These are phyloP conservation scores for Lipomyces orientalis DNA, from an alignment of 805 yeast species.

Conservation along the genomic window DNA sequence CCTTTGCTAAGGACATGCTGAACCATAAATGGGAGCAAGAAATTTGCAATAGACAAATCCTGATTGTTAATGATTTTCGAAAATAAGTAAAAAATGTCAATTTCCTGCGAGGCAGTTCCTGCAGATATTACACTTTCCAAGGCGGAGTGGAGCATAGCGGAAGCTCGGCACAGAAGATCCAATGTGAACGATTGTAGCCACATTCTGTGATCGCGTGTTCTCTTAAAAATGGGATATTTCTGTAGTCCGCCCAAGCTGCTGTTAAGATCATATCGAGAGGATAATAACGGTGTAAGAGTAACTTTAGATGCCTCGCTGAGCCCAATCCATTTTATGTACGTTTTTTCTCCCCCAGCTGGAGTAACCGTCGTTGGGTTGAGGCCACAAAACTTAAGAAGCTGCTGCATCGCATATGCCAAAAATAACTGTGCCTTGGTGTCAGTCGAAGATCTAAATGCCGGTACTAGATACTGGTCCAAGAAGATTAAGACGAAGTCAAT, in stretches of 20 bases:
- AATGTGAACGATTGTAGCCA: constrained; percentile 79
- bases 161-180: constrained; percentile 59
- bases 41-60: constrained; percentile 70
- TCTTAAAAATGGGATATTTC: constrained; percentile 67
- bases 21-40: constrained; percentile 76
- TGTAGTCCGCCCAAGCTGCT: constrained; percentile 46
- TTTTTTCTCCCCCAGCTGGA: not conserved
- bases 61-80: constrained; percentile 70
- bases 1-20: constrained; percentile 64
- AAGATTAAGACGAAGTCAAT: constrained; percentile 66
- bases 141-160: constrained; percentile 42
- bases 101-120: constrained; percentile 1
- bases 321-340: constrained; percentile 58
- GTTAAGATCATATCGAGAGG: constrained; percentile 68
- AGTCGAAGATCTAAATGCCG: constrained; percentile 86
- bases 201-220: constrained; percentile 49
- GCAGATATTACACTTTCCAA: not conserved
- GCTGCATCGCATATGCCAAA: constrained; percentile 89
- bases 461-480: constrained; percentile 72
- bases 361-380: constrained; percentile 43
- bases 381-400: constrained; percentile 69
- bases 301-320: constrained; percentile 71
- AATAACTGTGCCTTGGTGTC: constrained; percentile 84
- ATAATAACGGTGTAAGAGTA: constrained; percentile 73
- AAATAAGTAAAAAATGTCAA: constrained; percentile 63